Conservation (phyloP, 257 asterid genomes). For the Solanum tarijense region DNA sequence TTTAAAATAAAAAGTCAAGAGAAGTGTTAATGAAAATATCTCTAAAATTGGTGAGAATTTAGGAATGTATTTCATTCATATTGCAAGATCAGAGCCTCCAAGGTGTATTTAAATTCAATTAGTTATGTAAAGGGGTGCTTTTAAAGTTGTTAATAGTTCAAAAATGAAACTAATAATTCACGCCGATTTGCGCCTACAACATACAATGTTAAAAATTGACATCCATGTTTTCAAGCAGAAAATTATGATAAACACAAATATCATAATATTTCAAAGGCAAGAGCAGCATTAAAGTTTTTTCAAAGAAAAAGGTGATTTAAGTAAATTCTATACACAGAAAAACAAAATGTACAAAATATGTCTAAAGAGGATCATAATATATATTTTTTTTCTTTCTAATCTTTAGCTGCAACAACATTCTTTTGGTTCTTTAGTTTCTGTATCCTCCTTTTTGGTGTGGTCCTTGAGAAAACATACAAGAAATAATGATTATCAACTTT, state of each 20-base stretch:
- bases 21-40: no score
- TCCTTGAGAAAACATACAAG: background rate
- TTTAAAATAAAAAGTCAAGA: background rate
- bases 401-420: background rate
- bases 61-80: background rate
- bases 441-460: background rate
- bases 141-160: background rate
- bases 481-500: background rate
- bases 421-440: background rate
- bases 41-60: no score
- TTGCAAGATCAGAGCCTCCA: no score
- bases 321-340: background rate
- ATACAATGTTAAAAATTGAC: background rate
- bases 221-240: background rate
- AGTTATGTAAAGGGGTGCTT: background rate
- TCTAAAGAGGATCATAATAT: background rate
- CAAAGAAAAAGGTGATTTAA: background rate
- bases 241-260: background rate
- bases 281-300: background rate
- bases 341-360: background rate
- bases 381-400: background rate
- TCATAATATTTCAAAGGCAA: background rate
- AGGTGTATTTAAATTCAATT: no score
- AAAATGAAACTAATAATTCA: no score
- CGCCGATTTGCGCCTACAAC: no score